phyloP scores from a whole-genome alignment of 75 land plant genomes.

The Larix kaempferi region DNA sequence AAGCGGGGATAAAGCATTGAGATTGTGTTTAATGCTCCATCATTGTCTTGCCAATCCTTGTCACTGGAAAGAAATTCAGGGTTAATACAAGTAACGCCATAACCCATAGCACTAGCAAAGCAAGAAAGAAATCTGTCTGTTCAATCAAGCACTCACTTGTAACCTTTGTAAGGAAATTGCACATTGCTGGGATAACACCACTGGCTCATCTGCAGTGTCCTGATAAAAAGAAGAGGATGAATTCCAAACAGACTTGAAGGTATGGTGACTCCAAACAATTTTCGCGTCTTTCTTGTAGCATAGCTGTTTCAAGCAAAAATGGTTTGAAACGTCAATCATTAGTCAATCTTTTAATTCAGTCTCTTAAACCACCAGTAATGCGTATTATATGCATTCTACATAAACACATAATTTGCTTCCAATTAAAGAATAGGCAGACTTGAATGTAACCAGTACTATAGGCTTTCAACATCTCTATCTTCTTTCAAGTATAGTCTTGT shows the following conservation, averaged over 20 bases:
- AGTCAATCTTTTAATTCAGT: background rate
- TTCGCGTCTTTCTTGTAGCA: conserved; percentile 74
- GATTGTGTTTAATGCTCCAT: conserved; percentile 95
- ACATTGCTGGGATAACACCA: conserved; percentile 72
- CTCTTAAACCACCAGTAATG: background rate
- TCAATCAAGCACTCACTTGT: conserved; percentile 49
- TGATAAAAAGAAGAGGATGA: conserved; percentile 77
- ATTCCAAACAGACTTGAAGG: conserved; percentile 75
- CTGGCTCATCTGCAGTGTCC: conserved; percentile 75
- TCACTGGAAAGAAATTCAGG: conserved; percentile 49
- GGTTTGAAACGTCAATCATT: background rate
- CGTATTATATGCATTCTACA: background rate
- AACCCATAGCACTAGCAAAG: background rate
- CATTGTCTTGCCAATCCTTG: conserved; percentile 98
- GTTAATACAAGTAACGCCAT: background rate
- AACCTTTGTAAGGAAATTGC: conserved; percentile 77
- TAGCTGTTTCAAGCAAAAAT: conserved; percentile 50
- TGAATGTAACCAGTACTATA: too few relatives aligned
- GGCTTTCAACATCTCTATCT: too few relatives aligned
- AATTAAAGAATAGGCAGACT: background rate
- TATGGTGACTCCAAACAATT: conserved; percentile 71
- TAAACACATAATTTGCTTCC: background rate
- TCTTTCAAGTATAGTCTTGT: too few relatives aligned
- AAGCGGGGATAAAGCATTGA: conserved; percentile 91
- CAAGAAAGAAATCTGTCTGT: background rate